Evolutionary conservation across 1,284 basidiomycete species (phyloP), one percentile per base, ranked within the genome.

Genomic region (Apiotrichum siamense): DNA sequence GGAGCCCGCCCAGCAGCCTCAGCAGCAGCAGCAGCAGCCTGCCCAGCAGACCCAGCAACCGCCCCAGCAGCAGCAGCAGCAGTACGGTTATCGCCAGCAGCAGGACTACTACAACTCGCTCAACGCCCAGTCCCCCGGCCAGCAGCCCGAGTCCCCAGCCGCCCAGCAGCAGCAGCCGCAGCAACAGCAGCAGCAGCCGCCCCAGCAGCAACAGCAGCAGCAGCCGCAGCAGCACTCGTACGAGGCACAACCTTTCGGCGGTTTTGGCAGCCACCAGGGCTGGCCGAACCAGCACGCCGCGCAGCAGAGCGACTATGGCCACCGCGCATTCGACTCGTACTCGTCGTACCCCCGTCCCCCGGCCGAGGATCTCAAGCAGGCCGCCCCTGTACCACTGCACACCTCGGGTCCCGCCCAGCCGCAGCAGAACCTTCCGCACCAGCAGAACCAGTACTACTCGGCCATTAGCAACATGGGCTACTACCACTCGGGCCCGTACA

Each of bases 401-500:
- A 59, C 67, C 24, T 52, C 64, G n/a, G 63, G 62, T 3, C 65
- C 66, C n/a, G 60, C 59, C 17, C 69, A 69, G 40, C 60, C 64
- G n/a, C 63, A 63, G 47, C 64, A 63, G 42, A 55, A 32, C 42
- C 40, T 58, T n/a, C 64, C 62, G 33, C 65, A 66, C 52, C 73
- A 75, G 55, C 69, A 72, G 62, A 62, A 58, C 53, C 62, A 61
- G 26, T 73, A 72, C 64, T 73, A 73, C 63, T 65, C 63, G 25
- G 61, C 65, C 27, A 57, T 69, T 53, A 59, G 63, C 55, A 69
- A 69, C 62, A 69, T 72, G 68, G 67, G 67, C 31, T 73, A 73
- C 62, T 73, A 75, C 61, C 67, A 67, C 48, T 58, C 65, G 35
- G 68, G 63, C 41, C 73, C 73, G 21, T 75, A 75, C 72, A 75